Evolutionary conservation across 208 protist genomes (phyloP).

Genomic region (Leishmania major): DNA sequence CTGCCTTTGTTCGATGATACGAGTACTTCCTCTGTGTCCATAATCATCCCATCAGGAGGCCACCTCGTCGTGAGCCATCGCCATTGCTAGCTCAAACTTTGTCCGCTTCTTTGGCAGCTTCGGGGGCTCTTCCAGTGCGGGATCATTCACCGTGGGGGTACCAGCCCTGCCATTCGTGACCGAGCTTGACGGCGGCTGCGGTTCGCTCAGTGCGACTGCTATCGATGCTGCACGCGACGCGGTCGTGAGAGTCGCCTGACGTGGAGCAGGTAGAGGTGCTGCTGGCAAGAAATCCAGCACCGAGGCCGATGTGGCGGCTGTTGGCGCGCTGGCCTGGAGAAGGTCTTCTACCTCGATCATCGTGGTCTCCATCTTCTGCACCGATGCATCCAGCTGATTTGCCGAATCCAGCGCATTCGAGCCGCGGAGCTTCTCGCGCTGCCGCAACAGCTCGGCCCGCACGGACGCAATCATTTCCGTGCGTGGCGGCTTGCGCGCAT

Average conservation of each 20-base stretch:
- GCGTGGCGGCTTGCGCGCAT: constrained; percentile 9
- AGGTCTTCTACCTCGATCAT: constrained; percentile 35
- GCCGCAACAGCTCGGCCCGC: constrained; percentile 29
- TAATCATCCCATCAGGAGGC: not conserved
- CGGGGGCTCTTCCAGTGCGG: not conserved
- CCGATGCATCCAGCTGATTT: not conserved
- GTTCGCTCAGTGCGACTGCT: not conserved
- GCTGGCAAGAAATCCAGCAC: constrained; percentile 18
- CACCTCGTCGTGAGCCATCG: constrained; percentile 9
- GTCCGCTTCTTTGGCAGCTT: constrained; percentile 21
- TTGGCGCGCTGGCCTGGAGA: not conserved
- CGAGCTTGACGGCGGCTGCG: not conserved
- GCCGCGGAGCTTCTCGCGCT: constrained; percentile 23
- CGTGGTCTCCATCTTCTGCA: constrained; percentile 8
- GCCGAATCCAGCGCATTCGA: not conserved
- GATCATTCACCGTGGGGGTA: not conserved
- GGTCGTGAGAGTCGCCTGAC: not conserved
- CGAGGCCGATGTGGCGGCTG: not conserved
- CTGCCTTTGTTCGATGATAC: not conserved
- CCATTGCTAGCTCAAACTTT: constrained; percentile 28
- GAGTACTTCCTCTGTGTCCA: not conserved
- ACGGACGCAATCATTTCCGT: constrained; percentile 29
- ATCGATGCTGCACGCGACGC: too few species aligned
- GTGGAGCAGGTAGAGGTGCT: not conserved
- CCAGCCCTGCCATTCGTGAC: not conserved